Percentiles rank a stretch among this genome's conserved stretches.
These are phyloP conservation scores for Clarireedia homoeocarpa DNA, from an alignment of 2,329 filamentous ascomycete genomes.

Conservation along the genomic window DNA sequence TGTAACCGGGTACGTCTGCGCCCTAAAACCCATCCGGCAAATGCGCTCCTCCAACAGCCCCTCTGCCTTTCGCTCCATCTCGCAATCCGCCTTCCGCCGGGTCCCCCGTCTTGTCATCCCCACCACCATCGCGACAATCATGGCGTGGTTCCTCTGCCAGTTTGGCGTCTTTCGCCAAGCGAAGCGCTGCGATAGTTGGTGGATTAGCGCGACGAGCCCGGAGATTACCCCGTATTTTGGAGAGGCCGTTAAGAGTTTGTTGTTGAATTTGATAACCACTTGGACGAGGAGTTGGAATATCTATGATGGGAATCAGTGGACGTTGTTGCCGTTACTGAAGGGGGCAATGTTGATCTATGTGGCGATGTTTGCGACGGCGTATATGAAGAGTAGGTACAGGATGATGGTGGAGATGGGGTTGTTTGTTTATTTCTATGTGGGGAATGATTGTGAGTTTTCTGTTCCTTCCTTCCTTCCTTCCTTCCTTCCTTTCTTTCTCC, in stretches of 20 bases:
- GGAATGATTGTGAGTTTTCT: conserved; percentile 24
- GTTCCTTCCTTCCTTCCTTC: background rate
- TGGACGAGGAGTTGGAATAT: conserved; percentile 43
- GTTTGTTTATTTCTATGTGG: conserved; percentile 40
- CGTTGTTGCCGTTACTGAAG: conserved; percentile 44
- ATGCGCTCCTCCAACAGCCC: conserved; percentile 46
- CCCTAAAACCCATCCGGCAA: conserved; percentile 50
- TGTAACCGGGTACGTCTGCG: conserved; percentile 57
- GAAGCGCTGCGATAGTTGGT: conserved; percentile 50
- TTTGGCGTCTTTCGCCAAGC: conserved; percentile 49
- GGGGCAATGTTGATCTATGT: conserved; percentile 48
- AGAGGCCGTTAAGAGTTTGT: conserved; percentile 36
- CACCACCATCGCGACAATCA: conserved; percentile 43
- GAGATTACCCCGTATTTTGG: conserved; percentile 33
- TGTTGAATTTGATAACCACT: conserved; percentile 40
- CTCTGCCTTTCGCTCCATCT: conserved; percentile 44
- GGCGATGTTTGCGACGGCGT: conserved; percentile 42
- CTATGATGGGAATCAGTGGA: conserved; percentile 54
- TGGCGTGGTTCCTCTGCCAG: conserved; percentile 48
- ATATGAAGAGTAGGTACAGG: conserved; percentile 41
- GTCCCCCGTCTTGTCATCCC: conserved; percentile 51
- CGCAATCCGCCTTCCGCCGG: conserved; percentile 49
- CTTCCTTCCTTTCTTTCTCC: background rate
- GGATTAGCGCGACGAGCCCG: conserved; percentile 45
- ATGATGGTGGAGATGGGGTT: conserved; percentile 39